Evolutionary conservation across 345 rosid genomes (phyloP).

Genomic region (thale cress (Arabidopsis thaliana)): DNA sequence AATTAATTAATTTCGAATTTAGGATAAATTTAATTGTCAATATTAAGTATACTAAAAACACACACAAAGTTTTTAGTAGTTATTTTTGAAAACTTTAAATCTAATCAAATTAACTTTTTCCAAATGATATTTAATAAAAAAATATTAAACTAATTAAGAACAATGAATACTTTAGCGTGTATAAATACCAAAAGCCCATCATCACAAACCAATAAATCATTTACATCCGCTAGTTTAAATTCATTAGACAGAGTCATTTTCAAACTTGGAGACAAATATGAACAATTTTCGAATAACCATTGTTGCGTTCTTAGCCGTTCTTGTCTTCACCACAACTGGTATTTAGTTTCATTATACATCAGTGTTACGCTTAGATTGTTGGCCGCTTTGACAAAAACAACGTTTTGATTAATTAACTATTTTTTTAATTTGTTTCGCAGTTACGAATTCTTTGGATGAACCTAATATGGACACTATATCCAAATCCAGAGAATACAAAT

Average conservation of each 20-base stretch:
- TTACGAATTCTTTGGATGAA: conserved; percentile 1
- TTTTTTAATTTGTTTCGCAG: background rate
- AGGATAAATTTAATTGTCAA: too few relatives aligned
- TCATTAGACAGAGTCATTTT: background rate
- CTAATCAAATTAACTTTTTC: background rate
- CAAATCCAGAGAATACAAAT: background rate
- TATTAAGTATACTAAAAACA: too few relatives aligned
- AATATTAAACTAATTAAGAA: background rate
- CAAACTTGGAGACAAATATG: background rate
- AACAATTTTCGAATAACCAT: background rate
- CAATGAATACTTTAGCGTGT: background rate
- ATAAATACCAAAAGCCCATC: background rate
- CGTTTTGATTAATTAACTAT: background rate
- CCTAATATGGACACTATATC: background rate
- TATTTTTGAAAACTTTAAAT: background rate
- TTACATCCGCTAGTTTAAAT: background rate
- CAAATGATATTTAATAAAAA: background rate
- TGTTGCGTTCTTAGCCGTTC: background rate
- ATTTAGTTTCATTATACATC: background rate
- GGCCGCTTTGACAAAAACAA: background rate
- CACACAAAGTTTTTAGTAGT: background rate
- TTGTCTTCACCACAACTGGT: background rate
- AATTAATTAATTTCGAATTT: too few relatives aligned
- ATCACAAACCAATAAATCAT: background rate
- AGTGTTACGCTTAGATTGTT: background rate